Conservation (phyloP, 2,329 filamentous ascomycete species). For the Neopestalotiopsis sp. region DNA sequence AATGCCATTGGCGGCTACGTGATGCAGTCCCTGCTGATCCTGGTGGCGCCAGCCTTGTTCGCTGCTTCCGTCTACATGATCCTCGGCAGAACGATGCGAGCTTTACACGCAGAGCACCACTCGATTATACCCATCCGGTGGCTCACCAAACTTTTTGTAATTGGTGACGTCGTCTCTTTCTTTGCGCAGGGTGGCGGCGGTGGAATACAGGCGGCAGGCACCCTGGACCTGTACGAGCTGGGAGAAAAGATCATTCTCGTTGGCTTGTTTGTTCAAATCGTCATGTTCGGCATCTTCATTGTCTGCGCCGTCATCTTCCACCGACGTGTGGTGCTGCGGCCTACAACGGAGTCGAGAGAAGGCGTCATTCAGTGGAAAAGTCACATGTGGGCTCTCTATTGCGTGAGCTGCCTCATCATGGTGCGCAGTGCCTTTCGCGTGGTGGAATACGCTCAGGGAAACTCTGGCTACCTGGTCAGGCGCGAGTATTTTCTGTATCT, state of each 20-base stretch:
- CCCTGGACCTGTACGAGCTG: conserved; percentile 32
- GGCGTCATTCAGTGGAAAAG: conserved; percentile 33
- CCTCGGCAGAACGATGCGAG: conserved; percentile 37
- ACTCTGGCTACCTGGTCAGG: conserved; percentile 45
- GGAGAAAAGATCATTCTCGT: conserved; percentile 51
- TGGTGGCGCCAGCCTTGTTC: conserved; percentile 29
- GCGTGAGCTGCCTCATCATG: conserved; percentile 48
- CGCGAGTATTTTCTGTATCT: conserved; percentile 48
- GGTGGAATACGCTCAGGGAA: conserved; percentile 50
- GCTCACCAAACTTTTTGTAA: conserved; percentile 53
- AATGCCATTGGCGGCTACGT: conserved; percentile 26
- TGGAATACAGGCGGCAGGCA: conserved; percentile 34
- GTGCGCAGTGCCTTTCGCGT: conserved; percentile 51
- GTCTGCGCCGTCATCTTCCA: conserved; percentile 49
- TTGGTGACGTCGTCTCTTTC: conserved; percentile 51
- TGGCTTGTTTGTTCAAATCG: conserved; percentile 56
- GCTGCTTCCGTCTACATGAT: conserved; percentile 45
- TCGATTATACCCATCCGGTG: conserved; percentile 29
- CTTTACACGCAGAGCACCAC: conserved; percentile 26
- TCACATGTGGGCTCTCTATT: conserved; percentile 47
- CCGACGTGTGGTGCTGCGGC: conserved; percentile 12
- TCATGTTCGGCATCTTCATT: conserved; percentile 56
- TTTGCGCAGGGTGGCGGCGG: conserved; percentile 45
- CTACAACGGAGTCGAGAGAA: conserved; percentile 24
- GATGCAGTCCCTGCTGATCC: conserved; percentile 28